Base-by-base conservation (phyloP, 805 yeast species). In the Starmera dryadoides region DNA sequence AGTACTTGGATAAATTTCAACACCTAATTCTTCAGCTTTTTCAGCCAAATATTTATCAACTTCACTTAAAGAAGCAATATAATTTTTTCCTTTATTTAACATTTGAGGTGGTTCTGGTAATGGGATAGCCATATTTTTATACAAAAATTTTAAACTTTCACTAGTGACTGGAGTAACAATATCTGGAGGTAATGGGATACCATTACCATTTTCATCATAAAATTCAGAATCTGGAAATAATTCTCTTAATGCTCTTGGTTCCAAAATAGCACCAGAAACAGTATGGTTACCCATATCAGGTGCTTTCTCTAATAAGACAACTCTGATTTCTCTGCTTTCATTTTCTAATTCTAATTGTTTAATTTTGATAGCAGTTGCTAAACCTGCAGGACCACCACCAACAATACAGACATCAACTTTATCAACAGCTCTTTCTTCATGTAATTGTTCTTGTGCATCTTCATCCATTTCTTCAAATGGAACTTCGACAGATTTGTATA, bases 301-400 rank as follows among this genome's bases (percentile, higher is more conserved):
- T 2, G 95, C 94, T 56, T 93, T 93, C 52, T 93, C 98, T 30
- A 93, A 65, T 2, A 93, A 87, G 9, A 93, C 83, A 28, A 93
- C 95, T 43, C 98, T 70, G 36, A 87, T 63, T 36, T 79, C 83
- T 17, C 86, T 83, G 1, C 81, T 83, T 12, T 60, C 55, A 22
- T 69, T 62, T 45, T 75, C 81, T 39, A 71, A 65, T 54, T 89
- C 96, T 28, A 91, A 63, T 58, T 89, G 96, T 59, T 93, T 93
- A 43, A 87, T 67, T 48, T 75, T 73, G 45, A 93, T 93, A 11
- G 98, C 98, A 2, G 98, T 82, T 1, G 96, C 89, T 37, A 93
- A 66, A 3, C 98, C 98, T 2, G 98, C 94, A 6, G 98, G 98
- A 0, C 98, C 98, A 28, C 95, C 98, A 33, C 98, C 98, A 2